Base-by-base conservation (phyloP, 2,329 filamentous ascomycete genomes). In the Diaporthe vaccinii region DNA sequence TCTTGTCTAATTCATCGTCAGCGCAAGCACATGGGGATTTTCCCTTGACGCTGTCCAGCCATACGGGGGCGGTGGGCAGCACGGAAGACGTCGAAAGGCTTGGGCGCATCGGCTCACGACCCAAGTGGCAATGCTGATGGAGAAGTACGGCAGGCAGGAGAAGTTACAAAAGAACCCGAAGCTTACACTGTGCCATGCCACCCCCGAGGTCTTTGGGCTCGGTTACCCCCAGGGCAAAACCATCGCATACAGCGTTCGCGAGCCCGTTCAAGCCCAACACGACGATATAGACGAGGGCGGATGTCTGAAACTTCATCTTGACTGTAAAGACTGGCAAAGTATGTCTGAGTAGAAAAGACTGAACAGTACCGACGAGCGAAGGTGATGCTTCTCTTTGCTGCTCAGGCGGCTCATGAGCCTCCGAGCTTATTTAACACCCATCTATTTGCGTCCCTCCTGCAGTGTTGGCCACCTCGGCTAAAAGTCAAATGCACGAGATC, bases 391-490 rank as follows among this genome's bases (percentile, higher is more conserved):
- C n/a, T 55, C 51, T 28, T 69, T 69, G 14, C 22, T 39, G 22
- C 65, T 41, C 34, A 7, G 49, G 15, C 65, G 65, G 65, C n/a
- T 41, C 12, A 36, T 31, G 65, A 69, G n/a, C 65, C 65, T 69
- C 65, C 46, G 65, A 28, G 46, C 65, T n/a, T 39, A 65, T 46
- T 65, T 46, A 69, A 69, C 41, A 55, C 41, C 22, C 34, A 69
- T 10, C 10, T 41, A 8, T n/a, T 14, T 9, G n/a, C n/a, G 1
- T 39, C 49, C 49, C 10, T 20, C 22, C 22, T 41, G 28, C 65
- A 55, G 49, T 6, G 36, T 17, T 41, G 49, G n/a, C 28, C 49
- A 8, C 22, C 49, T 28, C 65, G 65, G 65, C 65, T 69, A 69
- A 69, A 69, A 25, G 49, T 41, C 34, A 69, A 41, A 69, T 28